These are phyloP conservation scores for Phytophthora crassamura DNA, from an alignment of 352 stramenopile genomes.

Conservation along the genomic window DNA sequence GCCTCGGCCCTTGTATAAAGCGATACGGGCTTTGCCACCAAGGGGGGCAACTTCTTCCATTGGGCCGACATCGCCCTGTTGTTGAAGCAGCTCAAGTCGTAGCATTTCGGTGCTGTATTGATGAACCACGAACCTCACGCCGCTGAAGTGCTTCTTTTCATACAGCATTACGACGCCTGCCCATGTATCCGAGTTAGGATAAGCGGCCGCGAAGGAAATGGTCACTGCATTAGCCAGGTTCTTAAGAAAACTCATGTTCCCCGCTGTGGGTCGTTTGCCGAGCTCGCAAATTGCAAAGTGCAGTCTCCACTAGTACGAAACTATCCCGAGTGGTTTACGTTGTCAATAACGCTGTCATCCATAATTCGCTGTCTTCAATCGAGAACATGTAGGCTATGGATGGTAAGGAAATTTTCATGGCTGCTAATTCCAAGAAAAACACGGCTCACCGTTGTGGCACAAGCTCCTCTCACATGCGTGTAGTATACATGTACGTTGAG, in stretches of 20 bases:
- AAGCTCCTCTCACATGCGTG: too few species aligned
- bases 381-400: too few species aligned
- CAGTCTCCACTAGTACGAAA: not conserved
- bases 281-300: too few species aligned
- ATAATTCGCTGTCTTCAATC: too few species aligned
- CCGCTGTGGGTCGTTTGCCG: too few species aligned
- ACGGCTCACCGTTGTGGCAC: too few species aligned
- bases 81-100: not conserved
- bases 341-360: too few species aligned
- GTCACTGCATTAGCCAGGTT: not conserved
- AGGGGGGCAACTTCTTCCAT: slow-evolving; percentile 1
- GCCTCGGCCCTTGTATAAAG: slow-evolving; percentile 6
- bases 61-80: not conserved
- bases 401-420: too few species aligned
- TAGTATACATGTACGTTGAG: too few species aligned
- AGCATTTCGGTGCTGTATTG: not conserved
- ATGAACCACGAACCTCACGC: not conserved
- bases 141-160: not conserved
- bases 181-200: not conserved
- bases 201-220: not conserved
- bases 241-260: not conserved
- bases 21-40: slow-evolving; percentile 6
- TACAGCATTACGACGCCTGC: slow-evolving; percentile 1
- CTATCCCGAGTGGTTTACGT: too few species aligned
- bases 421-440: too few species aligned